Base-by-base conservation (phyloP, 2,329 filamentous ascomycete species). In the Sporothrix globosa region DNA sequence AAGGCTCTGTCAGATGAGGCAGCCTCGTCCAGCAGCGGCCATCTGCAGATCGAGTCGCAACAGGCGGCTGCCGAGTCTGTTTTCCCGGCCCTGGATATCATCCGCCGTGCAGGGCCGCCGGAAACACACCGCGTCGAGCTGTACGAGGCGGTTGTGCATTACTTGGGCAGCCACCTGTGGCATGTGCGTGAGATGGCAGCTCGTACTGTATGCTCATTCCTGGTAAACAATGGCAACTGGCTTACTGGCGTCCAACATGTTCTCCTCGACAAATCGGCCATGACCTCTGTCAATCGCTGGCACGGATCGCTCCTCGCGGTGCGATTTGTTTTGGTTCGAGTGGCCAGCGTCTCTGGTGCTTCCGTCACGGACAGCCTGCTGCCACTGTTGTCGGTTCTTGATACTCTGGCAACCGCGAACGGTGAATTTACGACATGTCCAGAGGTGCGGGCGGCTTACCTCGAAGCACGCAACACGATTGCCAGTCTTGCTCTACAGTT, bases 171-270 rank as follows among this genome's bases (percentile, higher is more conserved):
- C 73, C 85, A 85, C 0, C 86, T 92, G 21, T 96, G 92, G 92
- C 91, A 93, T 76, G 87, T 96, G 7, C 85, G 92, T 66, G 92
- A 95, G 75, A 92, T 94, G 77, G 91, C 92, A 0, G 91, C 92
- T 0, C 85, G 91, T 19, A 92, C 92, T 0, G 82, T 92, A 14
- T 89, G 87, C 76, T 88, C 88, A 0, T 88, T 90, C 72, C 79
- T 90, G 27, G 77, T 89, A 1, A 81, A 83, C 21, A 78, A 82
- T 4, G 63, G 34, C 3, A 78, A 81, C 30, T 88, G 86, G 85
- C 76, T 85, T 0, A 74, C 75, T 11, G 77, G 77, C 0, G 76
- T 88, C 4, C 77, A 76, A 34, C 71, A 73, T 17, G 76, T 85
- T 2, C 77, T 85, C 11, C 73, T 72, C 4, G 74, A 77, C 7